phyloP scores from a whole-genome alignment of 1,139 yeast species.

The Candida pseudoviswanathii region DNA sequence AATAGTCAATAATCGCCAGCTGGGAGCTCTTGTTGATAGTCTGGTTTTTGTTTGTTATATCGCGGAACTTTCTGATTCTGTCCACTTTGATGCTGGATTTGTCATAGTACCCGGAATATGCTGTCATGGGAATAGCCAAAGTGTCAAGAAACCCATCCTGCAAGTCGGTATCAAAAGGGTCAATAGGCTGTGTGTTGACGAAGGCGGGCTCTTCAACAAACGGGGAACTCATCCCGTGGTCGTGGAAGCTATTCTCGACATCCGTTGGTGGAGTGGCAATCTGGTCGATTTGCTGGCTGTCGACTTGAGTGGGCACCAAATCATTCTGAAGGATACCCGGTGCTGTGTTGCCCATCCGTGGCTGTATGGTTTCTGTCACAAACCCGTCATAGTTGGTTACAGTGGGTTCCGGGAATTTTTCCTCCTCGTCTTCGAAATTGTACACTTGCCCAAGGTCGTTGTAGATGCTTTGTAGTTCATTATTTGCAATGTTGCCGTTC shows the following conservation, averaged over 20 bases:
- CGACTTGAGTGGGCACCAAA: conserved; percentile 6
- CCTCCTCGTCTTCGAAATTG: conserved; percentile 29
- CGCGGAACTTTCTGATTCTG: conserved; percentile 31
- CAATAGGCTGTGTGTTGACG: conserved; percentile 12
- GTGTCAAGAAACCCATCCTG: conserved; percentile 26
- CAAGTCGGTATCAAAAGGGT: conserved; percentile 24
- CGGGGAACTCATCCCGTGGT: conserved; percentile 43
- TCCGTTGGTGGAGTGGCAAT: conserved; percentile 37
- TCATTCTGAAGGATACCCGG: not conserved
- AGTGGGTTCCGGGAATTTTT: conserved; percentile 30
- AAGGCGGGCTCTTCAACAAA: conserved; percentile 42
- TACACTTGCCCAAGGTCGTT: conserved; percentile 55
- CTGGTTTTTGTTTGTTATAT: conserved; percentile 35
- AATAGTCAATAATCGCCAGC: conserved; percentile 47
- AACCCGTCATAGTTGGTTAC: conserved; percentile 51
- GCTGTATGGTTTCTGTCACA: conserved; percentile 51
- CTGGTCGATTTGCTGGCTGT: conserved; percentile 9
- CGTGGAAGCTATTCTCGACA: conserved; percentile 21
- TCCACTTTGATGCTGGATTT: conserved; percentile 15
- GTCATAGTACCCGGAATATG: conserved; percentile 33
- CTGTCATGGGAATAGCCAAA: conserved; percentile 27
- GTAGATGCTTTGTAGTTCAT: conserved; percentile 77
- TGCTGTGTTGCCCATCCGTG: not conserved
- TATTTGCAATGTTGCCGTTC: conserved; percentile 73
- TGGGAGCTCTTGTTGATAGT: conserved; percentile 39